Conservation (phyloP, 139 green algal genomes). For the Astrephomene gubernaculifera region DNA sequence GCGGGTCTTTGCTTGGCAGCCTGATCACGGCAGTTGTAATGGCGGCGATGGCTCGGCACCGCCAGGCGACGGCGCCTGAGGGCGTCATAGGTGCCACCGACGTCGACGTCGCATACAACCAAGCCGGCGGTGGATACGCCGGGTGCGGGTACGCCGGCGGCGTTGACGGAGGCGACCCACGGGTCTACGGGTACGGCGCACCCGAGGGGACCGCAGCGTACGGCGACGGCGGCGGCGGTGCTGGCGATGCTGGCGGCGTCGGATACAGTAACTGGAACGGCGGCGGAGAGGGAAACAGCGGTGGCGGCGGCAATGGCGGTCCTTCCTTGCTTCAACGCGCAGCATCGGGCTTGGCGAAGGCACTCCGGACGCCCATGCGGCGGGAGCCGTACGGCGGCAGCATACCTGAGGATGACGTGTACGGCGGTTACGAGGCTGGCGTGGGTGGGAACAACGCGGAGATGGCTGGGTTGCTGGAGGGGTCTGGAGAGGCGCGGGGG, state of each 20-base stretch:
- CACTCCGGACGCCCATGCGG: neutral
- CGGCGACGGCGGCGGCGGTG: neutral
- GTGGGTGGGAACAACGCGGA: neutral
- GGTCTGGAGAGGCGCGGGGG: conserved; percentile 19
- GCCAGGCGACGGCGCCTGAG: neutral
- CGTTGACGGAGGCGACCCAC: neutral
- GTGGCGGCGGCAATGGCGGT: neutral
- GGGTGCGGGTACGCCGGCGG: too few relatives aligned
- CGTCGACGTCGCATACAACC: neutral
- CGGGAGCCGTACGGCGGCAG: neutral
- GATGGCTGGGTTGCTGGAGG: conserved; percentile 17
- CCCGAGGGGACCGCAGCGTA: neutral
- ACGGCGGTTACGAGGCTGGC: neutral
- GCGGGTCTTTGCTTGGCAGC: neutral
- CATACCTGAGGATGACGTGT: conserved; percentile 14
- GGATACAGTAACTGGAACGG: too few relatives aligned
- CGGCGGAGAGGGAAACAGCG: too few relatives aligned
- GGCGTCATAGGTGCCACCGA: neutral
- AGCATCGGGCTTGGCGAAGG: neutral
- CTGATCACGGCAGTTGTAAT: neutral
- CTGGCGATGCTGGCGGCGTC: neutral
- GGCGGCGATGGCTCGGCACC: too few relatives aligned
- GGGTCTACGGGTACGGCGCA: neutral
- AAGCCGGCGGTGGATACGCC: too few relatives aligned
- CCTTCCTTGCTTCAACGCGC: neutral